These are phyloP conservation scores for Hypoxylon fragiforme DNA, from an alignment of 495 filamentous ascomycete genomes.

Conservation along the genomic window DNA sequence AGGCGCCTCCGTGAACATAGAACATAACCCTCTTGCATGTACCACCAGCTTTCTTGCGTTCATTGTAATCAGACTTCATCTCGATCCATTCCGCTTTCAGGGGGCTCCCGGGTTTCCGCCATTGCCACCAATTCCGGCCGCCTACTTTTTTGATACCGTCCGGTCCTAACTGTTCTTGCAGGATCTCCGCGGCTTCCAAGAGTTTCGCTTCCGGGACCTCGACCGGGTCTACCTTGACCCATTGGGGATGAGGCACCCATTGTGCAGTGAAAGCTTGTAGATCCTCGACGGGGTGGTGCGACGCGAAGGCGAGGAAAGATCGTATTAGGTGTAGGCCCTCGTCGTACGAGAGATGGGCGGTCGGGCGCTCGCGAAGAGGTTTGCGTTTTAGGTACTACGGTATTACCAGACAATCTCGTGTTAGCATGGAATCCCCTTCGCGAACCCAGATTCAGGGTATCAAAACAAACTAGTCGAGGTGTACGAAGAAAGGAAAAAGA, in stretches of 20 bases:
- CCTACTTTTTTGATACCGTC: slow-evolving; percentile 74
- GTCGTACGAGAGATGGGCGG: slow-evolving; percentile 86
- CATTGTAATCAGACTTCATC: slow-evolving; percentile 80
- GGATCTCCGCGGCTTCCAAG: slow-evolving; percentile 58
- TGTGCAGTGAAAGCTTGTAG: slow-evolving; percentile 86
- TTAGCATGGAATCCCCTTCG: slow-evolving; percentile 40
- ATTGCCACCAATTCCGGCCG: slow-evolving; percentile 92
- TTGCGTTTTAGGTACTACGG: slow-evolving; percentile 80
- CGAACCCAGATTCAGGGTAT: too few species aligned
- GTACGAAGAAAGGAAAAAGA: too few species aligned
- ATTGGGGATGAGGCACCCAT: slow-evolving; percentile 85
- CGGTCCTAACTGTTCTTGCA: slow-evolving; percentile 73
- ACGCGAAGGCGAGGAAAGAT: slow-evolving; percentile 78
- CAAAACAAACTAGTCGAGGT: too few species aligned
- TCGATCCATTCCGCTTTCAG: slow-evolving; percentile 92
- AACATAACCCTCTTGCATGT: slow-evolving; percentile 79
- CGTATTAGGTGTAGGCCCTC: slow-evolving; percentile 89
- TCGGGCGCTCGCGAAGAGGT: slow-evolving; percentile 72
- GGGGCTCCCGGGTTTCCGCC: slow-evolving; percentile 65
- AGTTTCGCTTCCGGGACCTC: slow-evolving; percentile 66
- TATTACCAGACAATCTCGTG: slow-evolving; percentile 1
- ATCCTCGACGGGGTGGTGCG: slow-evolving; percentile 88
- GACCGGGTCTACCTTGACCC: slow-evolving; percentile 79
- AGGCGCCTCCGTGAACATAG: slow-evolving; percentile 81
- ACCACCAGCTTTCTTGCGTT: slow-evolving; percentile 61